phyloP scores from a whole-genome alignment of 768 basidiomycete species.

The Lactifluus piperatus region DNA sequence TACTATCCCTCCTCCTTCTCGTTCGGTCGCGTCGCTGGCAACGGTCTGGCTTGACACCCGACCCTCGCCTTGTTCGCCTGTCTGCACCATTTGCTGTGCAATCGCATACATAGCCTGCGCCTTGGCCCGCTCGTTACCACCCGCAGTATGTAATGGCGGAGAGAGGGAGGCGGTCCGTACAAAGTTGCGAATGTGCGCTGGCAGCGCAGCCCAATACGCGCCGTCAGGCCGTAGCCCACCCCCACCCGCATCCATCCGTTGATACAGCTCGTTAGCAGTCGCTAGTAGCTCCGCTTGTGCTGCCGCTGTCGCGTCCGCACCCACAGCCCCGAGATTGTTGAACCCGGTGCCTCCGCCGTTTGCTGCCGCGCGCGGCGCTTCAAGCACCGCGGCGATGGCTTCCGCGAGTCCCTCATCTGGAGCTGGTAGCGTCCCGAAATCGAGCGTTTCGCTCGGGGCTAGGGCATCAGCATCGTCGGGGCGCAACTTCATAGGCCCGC shows the following conservation, averaged over 20 bases:
- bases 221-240: slow-evolving; percentile 37
- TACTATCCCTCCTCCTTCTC: slow-evolving; percentile 26
- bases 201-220: slow-evolving; percentile 63
- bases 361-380: slow-evolving; percentile 5
- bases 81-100: slow-evolving; percentile 56
- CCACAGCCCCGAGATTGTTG: slow-evolving; percentile 1
- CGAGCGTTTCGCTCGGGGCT: slow-evolving; percentile 12
- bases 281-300: slow-evolving; percentile 35
- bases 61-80: slow-evolving; percentile 27
- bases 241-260: slow-evolving; percentile 22
- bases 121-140: slow-evolving; percentile 34
- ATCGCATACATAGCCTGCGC: slow-evolving; percentile 59
- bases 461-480: slow-evolving; percentile 11
- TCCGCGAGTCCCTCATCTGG: slow-evolving; percentile 19
- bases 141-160: slow-evolving; percentile 23
- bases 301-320: slow-evolving; percentile 16
- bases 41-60: slow-evolving; percentile 21
- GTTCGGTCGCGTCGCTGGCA: slow-evolving; percentile 22
- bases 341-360: background rate
- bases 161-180: slow-evolving; percentile 37
- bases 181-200: slow-evolving; percentile 60
- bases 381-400: slow-evolving; percentile 19
- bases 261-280: slow-evolving; percentile 43
- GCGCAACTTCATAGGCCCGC: slow-evolving; percentile 1
- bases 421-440: slow-evolving; percentile 13